These are phyloP conservation scores for Yarrowia divulgata DNA, from an alignment of 805 yeast genomes.

Conservation along the genomic window DNA sequence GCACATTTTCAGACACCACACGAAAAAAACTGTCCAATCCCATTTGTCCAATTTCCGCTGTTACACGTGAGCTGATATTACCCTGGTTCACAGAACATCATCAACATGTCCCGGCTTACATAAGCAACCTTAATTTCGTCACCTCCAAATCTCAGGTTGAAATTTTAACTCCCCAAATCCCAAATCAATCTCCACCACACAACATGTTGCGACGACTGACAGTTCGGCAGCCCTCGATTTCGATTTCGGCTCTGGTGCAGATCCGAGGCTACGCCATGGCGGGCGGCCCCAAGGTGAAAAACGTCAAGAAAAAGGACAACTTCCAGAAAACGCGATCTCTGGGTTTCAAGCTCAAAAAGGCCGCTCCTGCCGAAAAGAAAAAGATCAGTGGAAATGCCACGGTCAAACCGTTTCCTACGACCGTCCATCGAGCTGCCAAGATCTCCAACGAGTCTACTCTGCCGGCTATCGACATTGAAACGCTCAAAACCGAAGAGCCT, in stretches of 20 bases:
- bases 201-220: slow-evolving; percentile 20
- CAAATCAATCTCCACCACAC: background rate
- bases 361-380: slow-evolving; percentile 25
- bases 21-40: too few species aligned
- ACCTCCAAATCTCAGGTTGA: background rate
- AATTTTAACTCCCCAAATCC: background rate
- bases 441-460: background rate
- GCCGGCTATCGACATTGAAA: slow-evolving; percentile 4
- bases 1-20: too few species aligned
- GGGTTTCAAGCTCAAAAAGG: slow-evolving; percentile 38
- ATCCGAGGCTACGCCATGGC: slow-evolving; percentile 32
- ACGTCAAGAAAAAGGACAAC: slow-evolving; percentile 4
- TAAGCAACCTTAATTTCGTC: background rate
- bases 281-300: slow-evolving; percentile 2
- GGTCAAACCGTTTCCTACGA: slow-evolving; percentile 9
- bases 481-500: background rate
- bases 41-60: too few species aligned
- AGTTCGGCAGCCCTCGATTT: background rate
- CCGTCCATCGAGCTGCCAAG: slow-evolving; percentile 12
- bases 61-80: too few species aligned
- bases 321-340: slow-evolving; percentile 7
- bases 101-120: background rate
- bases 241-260: background rate
- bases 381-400: slow-evolving; percentile 3
- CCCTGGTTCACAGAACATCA: too few species aligned